Evolutionary conservation across 345 rosid species (phyloP).

Genomic region (Salix dunnii): DNA sequence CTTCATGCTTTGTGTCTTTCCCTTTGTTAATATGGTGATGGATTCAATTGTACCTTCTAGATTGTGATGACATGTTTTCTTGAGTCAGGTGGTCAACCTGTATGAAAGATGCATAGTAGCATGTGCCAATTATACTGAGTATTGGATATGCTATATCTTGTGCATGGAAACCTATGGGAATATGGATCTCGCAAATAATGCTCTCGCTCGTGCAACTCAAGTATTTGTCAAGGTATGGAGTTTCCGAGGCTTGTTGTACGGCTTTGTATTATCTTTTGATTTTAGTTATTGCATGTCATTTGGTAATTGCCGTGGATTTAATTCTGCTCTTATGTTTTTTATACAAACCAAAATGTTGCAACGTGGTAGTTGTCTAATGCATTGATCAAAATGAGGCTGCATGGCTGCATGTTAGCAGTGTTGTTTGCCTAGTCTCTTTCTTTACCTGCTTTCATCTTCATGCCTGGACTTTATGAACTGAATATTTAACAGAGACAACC

Average conservation of each 20-base stretch:
- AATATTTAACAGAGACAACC: conserved; percentile 66
- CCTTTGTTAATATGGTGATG: conserved; percentile 18
- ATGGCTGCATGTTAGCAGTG: neutral
- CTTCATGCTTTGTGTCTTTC: conserved; percentile 52
- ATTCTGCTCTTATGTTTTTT: neutral
- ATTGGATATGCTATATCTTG: conserved; percentile 83
- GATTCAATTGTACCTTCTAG: conserved; percentile 10
- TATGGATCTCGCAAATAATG: conserved; percentile 84
- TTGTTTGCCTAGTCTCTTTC: neutral
- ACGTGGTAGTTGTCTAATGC: neutral
- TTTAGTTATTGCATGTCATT: neutral
- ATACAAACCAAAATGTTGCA: neutral
- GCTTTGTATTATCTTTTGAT: neutral
- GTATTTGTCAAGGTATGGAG: conserved; percentile 87
- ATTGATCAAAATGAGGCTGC: neutral
- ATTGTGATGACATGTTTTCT: conserved; percentile 21
- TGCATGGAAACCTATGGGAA: conserved; percentile 79
- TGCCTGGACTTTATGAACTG: neutral
- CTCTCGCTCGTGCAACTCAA: conserved; percentile 88
- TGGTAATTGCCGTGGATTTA: neutral
- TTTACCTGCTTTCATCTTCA: neutral
- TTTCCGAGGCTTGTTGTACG: neutral
- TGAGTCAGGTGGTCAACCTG: conserved; percentile 73
- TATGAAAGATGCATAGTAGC: conserved; percentile 96
- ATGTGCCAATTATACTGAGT: conserved; percentile 91